phyloP scores from a whole-genome alignment of 2,329 filamentous ascomycete genomes.

The Juglanconis oblonga region DNA sequence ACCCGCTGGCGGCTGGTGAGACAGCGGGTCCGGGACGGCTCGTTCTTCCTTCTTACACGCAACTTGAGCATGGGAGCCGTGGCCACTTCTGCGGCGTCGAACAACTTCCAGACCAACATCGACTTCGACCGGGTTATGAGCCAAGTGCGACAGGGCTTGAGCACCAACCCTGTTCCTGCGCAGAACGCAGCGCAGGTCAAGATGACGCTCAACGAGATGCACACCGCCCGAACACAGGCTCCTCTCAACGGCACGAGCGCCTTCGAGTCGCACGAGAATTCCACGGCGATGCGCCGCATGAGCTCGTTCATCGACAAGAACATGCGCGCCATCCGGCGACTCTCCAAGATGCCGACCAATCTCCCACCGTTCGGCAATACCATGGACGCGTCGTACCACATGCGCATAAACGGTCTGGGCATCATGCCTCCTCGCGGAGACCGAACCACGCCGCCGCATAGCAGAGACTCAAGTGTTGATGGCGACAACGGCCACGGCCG shows the following conservation, averaged over 20 bases:
- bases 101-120: conserved; percentile 31
- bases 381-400: conserved; percentile 24
- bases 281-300: conserved; percentile 41
- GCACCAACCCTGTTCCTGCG: conserved; percentile 18
- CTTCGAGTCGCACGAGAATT: conserved; percentile 40
- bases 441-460: conserved; percentile 32
- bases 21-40: conserved; percentile 46
- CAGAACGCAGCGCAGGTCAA: conserved; percentile 21
- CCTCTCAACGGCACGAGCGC: conserved; percentile 33
- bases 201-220: conserved; percentile 39
- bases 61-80: conserved; percentile 29
- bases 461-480: conserved; percentile 28
- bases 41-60: conserved; percentile 47
- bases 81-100: conserved; percentile 25
- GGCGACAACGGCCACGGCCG: conserved; percentile 16
- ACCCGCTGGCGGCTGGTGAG: conserved; percentile 50
- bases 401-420: conserved; percentile 6
- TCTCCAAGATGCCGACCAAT: conserved; percentile 37
- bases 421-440: conserved; percentile 10
- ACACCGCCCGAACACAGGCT: conserved; percentile 33
- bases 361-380: conserved; percentile 32
- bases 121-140: conserved; percentile 44
- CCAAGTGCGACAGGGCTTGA: conserved; percentile 37
- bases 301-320: conserved; percentile 41
- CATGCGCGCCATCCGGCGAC: conserved; percentile 39